Evolutionary conservation across 805 yeast genomes (phyloP), one percentile per base, ranked within the genome.

Genomic region (Wickerhamomyces mucosus): DNA sequence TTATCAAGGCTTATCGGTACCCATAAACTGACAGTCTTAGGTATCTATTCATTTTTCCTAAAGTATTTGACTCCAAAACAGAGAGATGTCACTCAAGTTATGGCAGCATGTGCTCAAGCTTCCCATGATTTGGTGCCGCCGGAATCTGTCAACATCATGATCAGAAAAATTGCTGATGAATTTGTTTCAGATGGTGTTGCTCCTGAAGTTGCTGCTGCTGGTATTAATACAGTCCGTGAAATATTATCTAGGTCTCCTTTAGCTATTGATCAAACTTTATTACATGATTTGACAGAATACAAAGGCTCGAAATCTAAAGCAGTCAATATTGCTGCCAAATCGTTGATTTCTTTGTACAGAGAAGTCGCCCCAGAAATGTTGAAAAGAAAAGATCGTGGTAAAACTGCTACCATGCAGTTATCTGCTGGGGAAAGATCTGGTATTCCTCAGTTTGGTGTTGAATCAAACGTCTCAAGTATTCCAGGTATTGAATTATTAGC

Each of bases 121-220:
- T 72, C 94, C 18, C 99, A 92, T 53, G 97, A 92, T 50, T 65
- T 92, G 48, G 96, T 92, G 7, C 99, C 99, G 17, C 98, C 99
- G 6, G 99, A 92, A 54, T 74, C 77, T 12, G 71, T 92, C 38
- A 63, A 69, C 27, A 78, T 78, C 31, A 75, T 92, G 44, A 78
- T 92, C 8, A 73, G 95, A 36, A 92, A 89, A 52, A 76, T 92
- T 42, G 97, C 98, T 1, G 94, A 92, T 58, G 98, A 92, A 59
- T 92, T 92, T 49, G 96, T 92, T 17, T 81, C 95, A 43, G 97
- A 92, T 51, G 99, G 99, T 67, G 98, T 92, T 24, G 86, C 96
- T 12, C 77, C 95, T 21, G 96, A 92, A 59, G 99, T 88, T 33
- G 96, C 96, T 5, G 86, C 96, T 32, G 97, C 97, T 5, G 99